A percentile compares a stretch with the other conserved stretches of the same genome.
phyloP scores from a whole-genome alignment of 148 eudicot species.

The Chenopodium suecicum region DNA sequence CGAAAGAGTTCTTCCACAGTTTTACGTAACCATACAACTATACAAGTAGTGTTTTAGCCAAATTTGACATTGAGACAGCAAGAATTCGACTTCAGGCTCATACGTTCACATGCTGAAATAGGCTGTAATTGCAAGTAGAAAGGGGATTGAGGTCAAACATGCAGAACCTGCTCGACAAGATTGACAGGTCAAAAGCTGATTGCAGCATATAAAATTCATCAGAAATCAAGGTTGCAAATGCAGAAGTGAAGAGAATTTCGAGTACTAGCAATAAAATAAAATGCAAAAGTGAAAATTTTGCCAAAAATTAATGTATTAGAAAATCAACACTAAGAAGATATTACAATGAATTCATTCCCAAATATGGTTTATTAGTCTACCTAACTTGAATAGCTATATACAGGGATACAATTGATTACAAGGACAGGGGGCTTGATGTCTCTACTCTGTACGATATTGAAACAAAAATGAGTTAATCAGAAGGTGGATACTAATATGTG shows the following conservation, averaged over 20 bases:
- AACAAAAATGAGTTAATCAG: background rate
- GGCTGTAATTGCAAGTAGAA: no score
- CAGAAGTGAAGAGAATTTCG: background rate
- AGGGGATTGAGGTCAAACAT: no score
- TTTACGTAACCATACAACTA: no score
- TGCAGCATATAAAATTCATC: background rate
- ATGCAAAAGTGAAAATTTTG: background rate
- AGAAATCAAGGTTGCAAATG: background rate
- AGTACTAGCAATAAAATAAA: background rate
- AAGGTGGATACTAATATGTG: background rate
- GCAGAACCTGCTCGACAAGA: no score
- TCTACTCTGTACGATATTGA: background rate
- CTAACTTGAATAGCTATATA: constrained; percentile 18
- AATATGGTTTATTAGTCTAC: background rate
- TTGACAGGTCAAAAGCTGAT: no score
- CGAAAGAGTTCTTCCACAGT: no score
- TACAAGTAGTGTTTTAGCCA: no score
- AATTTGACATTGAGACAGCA: no score
- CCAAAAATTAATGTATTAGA: background rate
- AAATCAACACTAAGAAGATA: background rate
- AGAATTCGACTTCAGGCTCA: no score
- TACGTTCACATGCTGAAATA: no score
- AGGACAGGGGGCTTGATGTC: background rate
- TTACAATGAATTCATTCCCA: background rate
- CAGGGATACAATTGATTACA: background rate